Percentiles rank a stretch among this genome's conserved stretches.
Conservation (phyloP, 148 eudicot species). For the Rhododendron williamsianum region DNA sequence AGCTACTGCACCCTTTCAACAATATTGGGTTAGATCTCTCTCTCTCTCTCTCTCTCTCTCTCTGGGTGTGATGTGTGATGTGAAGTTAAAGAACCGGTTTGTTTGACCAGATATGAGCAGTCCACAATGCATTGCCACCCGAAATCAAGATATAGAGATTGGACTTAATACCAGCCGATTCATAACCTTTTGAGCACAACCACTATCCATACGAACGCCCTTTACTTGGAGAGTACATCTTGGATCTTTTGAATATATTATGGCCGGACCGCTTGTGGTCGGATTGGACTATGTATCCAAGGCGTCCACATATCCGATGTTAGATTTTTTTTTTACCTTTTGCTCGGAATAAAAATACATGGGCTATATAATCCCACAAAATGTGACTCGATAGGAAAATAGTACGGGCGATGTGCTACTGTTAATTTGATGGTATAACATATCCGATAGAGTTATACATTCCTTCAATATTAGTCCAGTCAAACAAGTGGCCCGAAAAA, state of each 20-base stretch:
- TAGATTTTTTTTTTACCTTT: too few species aligned
- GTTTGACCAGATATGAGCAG: neutral
- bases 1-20: slow-evolving; percentile 28
- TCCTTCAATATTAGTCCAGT: neutral
- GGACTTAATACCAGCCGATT: neutral
- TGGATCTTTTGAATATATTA: neutral
- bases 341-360: neutral
- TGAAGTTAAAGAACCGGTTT: neutral
- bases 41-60: neutral
- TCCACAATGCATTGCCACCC: neutral
- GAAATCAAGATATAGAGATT: neutral
- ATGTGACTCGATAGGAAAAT: too few species aligned
- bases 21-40: neutral
- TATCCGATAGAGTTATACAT: too few species aligned
- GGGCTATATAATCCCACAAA: neutral
- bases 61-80: neutral
- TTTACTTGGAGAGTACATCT: neutral
- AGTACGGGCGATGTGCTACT: neutral
- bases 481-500: neutral
- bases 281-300: neutral
- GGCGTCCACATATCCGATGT: neutral
- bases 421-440: neutral
- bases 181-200: neutral
- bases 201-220: neutral
- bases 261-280: neutral